Evolutionary conservation across 352 stramenopile genomes (phyloP).

Genomic region (Phytopythium delawarense): DNA sequence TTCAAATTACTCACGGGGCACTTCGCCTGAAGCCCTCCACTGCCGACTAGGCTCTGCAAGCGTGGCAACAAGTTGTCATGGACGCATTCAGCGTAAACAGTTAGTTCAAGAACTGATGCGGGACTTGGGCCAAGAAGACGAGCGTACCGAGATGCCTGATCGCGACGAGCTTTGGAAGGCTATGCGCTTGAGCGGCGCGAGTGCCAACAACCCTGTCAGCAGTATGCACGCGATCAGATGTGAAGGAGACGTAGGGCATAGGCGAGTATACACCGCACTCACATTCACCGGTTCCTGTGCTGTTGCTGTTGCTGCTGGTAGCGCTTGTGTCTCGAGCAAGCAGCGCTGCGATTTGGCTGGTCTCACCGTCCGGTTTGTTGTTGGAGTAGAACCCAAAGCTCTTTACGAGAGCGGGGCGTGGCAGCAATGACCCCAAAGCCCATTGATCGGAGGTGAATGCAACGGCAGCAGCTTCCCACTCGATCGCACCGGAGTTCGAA

Average conservation of each 20-base stretch:
- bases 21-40: not conserved
- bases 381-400: constrained; percentile 41
- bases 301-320: not conserved
- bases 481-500: not conserved
- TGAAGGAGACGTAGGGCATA: not conserved
- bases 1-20: not conserved
- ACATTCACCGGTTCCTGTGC: not conserved
- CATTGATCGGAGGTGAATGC: not conserved
- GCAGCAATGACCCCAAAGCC: constrained; percentile 7
- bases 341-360: not conserved
- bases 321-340: not conserved
- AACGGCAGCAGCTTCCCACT: constrained; percentile 17
- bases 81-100: not conserved
- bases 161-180: not conserved
- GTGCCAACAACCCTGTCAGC: not conserved
- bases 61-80: not conserved
- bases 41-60: not conserved
- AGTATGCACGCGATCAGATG: not conserved
- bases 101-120: not conserved
- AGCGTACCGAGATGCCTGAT: not conserved
- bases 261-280: not conserved
- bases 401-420: constrained; percentile 5
- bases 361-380: not conserved
- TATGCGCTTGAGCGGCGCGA: not conserved
- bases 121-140: not conserved